Base-by-base conservation (phyloP, 2,329 filamentous ascomycete genomes). In the Microsporum canis region DNA sequence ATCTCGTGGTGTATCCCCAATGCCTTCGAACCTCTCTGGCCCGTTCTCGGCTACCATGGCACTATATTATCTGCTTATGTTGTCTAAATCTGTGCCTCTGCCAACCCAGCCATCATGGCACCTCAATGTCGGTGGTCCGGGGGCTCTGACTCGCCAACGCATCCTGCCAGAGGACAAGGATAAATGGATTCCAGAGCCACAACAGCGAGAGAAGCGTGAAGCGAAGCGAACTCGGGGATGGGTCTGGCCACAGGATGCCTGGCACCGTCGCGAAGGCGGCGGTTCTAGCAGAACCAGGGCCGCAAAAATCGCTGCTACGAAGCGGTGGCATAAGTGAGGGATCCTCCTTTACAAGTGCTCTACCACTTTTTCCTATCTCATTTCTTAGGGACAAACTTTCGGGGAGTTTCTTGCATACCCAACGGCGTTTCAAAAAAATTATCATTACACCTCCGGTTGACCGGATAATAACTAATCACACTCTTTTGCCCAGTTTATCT, bases 1-100 rank as follows among this genome's bases (percentile, higher is more conserved):
- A 5, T 71, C 71, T 61, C 64, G 49, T 43, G 65, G 57, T 45
- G 56, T 17, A 59, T 71, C 68, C 60, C 67, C 64, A 43, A 63
- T 60, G 51, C 51, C 60, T 61, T 62, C 66, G 34, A 59, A 56
- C 8, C 65, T 71, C 58, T 34, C 68, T 56, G 71, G 66, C 7
- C 73, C 74, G 10, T 72, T 86, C 76, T 86, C 84, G 0, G 82
- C 81, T 12, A 78, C 77, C 3, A 69, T 87, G 27, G 84, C 83
- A 0, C 73, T 87, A 5, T 87, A 84, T 75, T 86, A 84, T 67
- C 71, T 87, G 14, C 80, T 86, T 61, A 85, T 86, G 82, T 79
- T 86, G 2, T 82, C 84, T 29, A 84, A 84, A 69, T 79, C 84
- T 60, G 77, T 79, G 45, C 80, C 83, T 0, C 75, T 87, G 41